phyloP scores from a whole-genome alignment of 257 asterid species.

The Dorcoceras hygrometricum region DNA sequence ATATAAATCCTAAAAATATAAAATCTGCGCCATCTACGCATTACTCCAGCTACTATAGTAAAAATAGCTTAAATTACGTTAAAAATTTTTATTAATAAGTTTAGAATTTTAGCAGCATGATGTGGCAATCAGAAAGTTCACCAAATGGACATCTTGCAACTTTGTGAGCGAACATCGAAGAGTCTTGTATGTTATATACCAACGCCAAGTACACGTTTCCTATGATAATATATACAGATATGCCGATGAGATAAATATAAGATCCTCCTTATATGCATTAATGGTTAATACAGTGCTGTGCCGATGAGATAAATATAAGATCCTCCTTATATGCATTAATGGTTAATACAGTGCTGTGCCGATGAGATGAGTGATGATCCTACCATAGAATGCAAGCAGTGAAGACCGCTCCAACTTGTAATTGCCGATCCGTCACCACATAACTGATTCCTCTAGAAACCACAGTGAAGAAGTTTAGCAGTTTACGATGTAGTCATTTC shows the following conservation, averaged over 20 bases:
- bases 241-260: too few relatives aligned
- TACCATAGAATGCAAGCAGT: not conserved
- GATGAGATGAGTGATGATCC: constrained; percentile 3
- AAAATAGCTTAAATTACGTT: not conserved
- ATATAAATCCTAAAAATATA: too few relatives aligned
- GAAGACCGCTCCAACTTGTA: constrained; percentile 10
- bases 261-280: too few relatives aligned
- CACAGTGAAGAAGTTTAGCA: constrained; percentile 28
- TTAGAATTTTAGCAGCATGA: too few relatives aligned
- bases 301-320: not conserved
- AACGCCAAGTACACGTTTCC: not conserved
- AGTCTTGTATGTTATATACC: not conserved
- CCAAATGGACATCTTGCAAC: constrained; percentile 4
- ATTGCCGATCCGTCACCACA: not conserved
- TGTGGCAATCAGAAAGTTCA: constrained; percentile 3
- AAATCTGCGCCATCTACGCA: too few relatives aligned
- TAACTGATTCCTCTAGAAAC: not conserved
- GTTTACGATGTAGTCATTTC: constrained; percentile 29
- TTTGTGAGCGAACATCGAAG: constrained; percentile 13
- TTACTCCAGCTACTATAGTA: not conserved
- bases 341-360: not conserved
- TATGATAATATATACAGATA: constrained; percentile 12
- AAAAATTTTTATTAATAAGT: too few relatives aligned
- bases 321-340: too few relatives aligned
- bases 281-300: not conserved